Percentiles rank a stretch among this genome's conserved stretches.
These are phyloP conservation scores for Teunomyces aglyptinius DNA, from an alignment of 805 yeast species.

Conservation along the genomic window DNA sequence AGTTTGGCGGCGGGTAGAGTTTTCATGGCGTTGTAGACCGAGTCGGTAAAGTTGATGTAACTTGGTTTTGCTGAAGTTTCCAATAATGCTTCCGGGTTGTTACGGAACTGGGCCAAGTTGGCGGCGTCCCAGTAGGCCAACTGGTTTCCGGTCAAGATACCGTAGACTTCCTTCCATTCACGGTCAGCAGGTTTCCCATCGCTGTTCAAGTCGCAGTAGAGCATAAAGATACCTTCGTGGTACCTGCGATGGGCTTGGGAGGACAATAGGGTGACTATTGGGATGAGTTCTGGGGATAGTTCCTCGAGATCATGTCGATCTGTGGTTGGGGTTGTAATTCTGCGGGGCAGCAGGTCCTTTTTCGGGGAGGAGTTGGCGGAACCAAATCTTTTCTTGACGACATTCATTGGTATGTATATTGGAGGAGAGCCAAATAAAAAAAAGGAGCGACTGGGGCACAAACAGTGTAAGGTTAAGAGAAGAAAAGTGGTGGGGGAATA, in stretches of 20 bases:
- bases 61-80: conserved; percentile 72
- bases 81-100: conserved; percentile 53
- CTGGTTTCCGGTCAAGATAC: conserved; percentile 86
- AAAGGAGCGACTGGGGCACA: background rate
- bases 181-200: conserved; percentile 87
- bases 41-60: conserved; percentile 88
- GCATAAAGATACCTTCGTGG: conserved; percentile 72
- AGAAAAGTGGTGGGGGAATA: background rate
- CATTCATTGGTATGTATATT: conserved; percentile 13
- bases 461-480: background rate
- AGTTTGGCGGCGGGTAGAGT: conserved; percentile 61
- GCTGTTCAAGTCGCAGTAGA: conserved; percentile 68
- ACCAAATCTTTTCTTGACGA: conserved; percentile 22
- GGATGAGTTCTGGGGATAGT: conserved; percentile 52
- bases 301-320: conserved; percentile 19
- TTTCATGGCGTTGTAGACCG: conserved; percentile 73
- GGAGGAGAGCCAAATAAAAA: background rate
- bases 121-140: conserved; percentile 90
- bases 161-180: conserved; percentile 90
- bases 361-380: conserved; percentile 18
- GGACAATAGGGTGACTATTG: conserved; percentile 69
- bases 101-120: conserved; percentile 51
- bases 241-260: conserved; percentile 76
- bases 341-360: conserved; percentile 9
- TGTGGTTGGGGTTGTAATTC: conserved; percentile 9